Evolutionary conservation across 78 protist species (phyloP), one percentile per base, ranked within the genome.

Genomic region (Goniomonas avonlea): DNA sequence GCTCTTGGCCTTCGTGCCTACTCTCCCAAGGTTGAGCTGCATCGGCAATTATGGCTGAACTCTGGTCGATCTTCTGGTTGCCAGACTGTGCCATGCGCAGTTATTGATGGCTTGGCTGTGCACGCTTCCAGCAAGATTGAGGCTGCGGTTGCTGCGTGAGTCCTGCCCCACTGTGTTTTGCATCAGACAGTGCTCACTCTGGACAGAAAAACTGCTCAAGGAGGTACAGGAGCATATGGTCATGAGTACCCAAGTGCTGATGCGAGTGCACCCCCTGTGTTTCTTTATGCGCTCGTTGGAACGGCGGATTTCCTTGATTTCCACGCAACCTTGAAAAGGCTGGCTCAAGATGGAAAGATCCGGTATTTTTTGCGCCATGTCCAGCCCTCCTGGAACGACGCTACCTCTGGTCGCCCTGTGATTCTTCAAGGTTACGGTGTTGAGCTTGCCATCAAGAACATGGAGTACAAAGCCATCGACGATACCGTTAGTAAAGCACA

Each of bases 401-500:
- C n/a, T 41, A 3, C 0, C 45, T 4, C 61, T 55, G 58, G 37
- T 11, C 74, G 29, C 3, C 41, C 37, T 15, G 13, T 48, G 63
- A 18, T 23, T 39, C 34, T 40, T 37, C 39, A 41, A 23, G 81
- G 94, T 23, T 90, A 88, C 68, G 94, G 94, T 37, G 88, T 76
- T 38, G 83, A 78, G 35, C 77, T 90, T 5, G 80, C 90, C 7
- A 70, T 90, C 60, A 90, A 90, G 77, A 86, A 69, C 74, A 63
- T 78, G 47, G 94, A 90, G 58, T 90, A 90, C 81, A 88, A 82
- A 55, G 91, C 71, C 2, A 43, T 63, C 37, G 71, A 63, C 43
- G 71, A 63, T 9, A 9, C 59, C 18, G 27, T 18, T 5, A 5
- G 40, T 31, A 31, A 21, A 25, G 38, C 5, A 70, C 39, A 29